Conservation (phyloP, 2,329 filamentous ascomycete genomes). For the Myrmaecium sp. region DNA sequence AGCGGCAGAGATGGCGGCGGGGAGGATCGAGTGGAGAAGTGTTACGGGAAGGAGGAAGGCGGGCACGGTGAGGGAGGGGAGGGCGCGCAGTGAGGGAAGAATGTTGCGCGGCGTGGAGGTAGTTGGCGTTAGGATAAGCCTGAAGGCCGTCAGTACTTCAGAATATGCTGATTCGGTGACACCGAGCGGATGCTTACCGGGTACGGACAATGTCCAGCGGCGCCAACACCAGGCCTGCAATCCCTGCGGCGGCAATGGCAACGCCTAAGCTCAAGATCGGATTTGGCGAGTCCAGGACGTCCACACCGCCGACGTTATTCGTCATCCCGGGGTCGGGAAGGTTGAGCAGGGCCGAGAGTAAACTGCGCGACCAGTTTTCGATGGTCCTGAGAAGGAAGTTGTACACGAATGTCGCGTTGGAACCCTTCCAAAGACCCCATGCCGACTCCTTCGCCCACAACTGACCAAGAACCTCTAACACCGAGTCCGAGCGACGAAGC, state of each 20-base stretch:
- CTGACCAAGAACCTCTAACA: slow-evolving; percentile 73
- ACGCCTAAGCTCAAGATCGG: slow-evolving; percentile 69
- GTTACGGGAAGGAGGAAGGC: slow-evolving; percentile 63
- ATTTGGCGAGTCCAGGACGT: slow-evolving; percentile 66
- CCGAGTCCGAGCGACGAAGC: slow-evolving; percentile 59
- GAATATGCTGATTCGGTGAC: background rate
- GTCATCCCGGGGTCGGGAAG: slow-evolving; percentile 62
- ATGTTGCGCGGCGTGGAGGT: slow-evolving; percentile 60
- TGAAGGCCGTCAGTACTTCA: slow-evolving; percentile 14
- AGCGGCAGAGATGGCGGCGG: slow-evolving; percentile 65
- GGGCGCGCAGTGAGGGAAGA: slow-evolving; percentile 55
- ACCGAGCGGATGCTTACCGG: slow-evolving; percentile 21
- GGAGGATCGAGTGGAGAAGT: slow-evolving; percentile 67
- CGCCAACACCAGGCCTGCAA: slow-evolving; percentile 65
- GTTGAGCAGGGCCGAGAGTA: slow-evolving; percentile 80
- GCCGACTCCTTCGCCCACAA: slow-evolving; percentile 80
- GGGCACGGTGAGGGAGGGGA: slow-evolving; percentile 56
- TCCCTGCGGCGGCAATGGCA: slow-evolving; percentile 43
- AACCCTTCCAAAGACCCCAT: slow-evolving; percentile 87
- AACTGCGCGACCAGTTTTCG: slow-evolving; percentile 80
- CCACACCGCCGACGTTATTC: slow-evolving; percentile 38
- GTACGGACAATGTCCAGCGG: slow-evolving; percentile 86
- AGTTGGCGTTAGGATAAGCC: slow-evolving; percentile 71
- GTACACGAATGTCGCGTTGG: slow-evolving; percentile 86
- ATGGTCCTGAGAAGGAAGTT: slow-evolving; percentile 69